Conservation (phyloP, 2,329 filamentous ascomycete species). For the Cylindrodendrum hubeiense region DNA sequence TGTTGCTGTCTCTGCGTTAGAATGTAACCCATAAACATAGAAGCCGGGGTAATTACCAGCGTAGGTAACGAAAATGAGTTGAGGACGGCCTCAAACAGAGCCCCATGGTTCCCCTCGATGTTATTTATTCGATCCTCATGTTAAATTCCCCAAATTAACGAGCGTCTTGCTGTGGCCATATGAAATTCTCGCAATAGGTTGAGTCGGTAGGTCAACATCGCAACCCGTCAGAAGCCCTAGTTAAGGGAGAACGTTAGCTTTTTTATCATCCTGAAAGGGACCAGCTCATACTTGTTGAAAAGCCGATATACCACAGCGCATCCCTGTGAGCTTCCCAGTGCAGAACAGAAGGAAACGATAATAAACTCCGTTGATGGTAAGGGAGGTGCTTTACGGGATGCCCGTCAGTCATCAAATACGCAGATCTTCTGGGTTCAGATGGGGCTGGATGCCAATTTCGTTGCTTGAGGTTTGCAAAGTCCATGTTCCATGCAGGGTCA, state of each 20-base stretch:
- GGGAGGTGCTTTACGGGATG: not conserved
- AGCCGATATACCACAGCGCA: not conserved
- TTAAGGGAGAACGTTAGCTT: not conserved
- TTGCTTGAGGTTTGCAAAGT: constrained; percentile 35
- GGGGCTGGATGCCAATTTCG: constrained; percentile 39
- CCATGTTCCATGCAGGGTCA: constrained; percentile 41
- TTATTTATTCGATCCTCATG: not conserved
- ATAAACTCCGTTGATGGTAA: not conserved
- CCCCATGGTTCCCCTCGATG: not conserved
- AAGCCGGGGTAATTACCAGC: not conserved
- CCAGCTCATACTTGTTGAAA: not conserved
- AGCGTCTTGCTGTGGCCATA: not conserved
- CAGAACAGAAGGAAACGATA: not conserved
- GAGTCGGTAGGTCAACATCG: not conserved
- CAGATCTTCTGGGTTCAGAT: constrained; percentile 41
- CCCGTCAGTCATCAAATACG: constrained; percentile 32
- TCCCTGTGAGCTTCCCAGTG: not conserved
- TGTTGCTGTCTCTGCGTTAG: not conserved
- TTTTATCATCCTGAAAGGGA: not conserved
- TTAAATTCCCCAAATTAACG: not conserved
- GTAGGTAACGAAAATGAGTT: not conserved
- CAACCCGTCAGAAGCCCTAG: too few species aligned
- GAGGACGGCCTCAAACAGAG: not conserved
- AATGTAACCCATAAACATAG: not conserved
- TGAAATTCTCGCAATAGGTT: not conserved